Evolutionary conservation across 768 basidiomycete species (phyloP), one percentile per base, ranked within the genome.

Genomic region (Tylopilus cervinicoccineus): DNA sequence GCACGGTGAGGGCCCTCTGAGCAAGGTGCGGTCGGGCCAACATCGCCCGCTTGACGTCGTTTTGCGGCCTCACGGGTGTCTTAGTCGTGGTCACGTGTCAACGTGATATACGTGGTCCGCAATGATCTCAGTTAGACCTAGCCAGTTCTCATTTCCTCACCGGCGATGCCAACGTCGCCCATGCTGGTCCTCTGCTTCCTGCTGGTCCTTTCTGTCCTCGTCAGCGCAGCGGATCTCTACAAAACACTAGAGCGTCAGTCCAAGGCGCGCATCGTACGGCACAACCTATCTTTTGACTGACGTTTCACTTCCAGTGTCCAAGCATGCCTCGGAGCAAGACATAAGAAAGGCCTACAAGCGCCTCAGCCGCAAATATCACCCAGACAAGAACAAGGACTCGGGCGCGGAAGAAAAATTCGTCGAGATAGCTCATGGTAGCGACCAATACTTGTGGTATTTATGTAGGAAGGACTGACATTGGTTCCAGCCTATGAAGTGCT

Each of bases 331-430:
- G 31, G 89, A 93, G 37, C 83, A 81, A 61, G 93, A 95, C 61
- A 91, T 97, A 64, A 81, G 87, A 67, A 86, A 88, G 55, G 91
- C 93, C 3, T 97, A 96, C 72, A 93, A 93, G 67, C 83, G 81
- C 58, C 74, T 94, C 16, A 91, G 90, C 66, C 83, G 83, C 59
- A 90, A 84, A 70, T 92, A 79, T 47, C 94, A 98, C 61, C 95
- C 95, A 0, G 95, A 99, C 75, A 96, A 95, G 75, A 96, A 94
- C 69, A 86, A 85, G 59, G 88, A 88, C 14, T 78, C 83, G 46
- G 83, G 73, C 3, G 88, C 93, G 12, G 86, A 93, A 61, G 80
- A 80, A 47, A 86, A 77, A 63, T 98, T 98, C 65, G 90, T 96
- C 19, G 85, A 95, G 54, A 86, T 96, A 61, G 87, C 93, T 17